Evolutionary conservation across 805 yeast species (phyloP).

Genomic region (Yarrowia yakushimensis): DNA sequence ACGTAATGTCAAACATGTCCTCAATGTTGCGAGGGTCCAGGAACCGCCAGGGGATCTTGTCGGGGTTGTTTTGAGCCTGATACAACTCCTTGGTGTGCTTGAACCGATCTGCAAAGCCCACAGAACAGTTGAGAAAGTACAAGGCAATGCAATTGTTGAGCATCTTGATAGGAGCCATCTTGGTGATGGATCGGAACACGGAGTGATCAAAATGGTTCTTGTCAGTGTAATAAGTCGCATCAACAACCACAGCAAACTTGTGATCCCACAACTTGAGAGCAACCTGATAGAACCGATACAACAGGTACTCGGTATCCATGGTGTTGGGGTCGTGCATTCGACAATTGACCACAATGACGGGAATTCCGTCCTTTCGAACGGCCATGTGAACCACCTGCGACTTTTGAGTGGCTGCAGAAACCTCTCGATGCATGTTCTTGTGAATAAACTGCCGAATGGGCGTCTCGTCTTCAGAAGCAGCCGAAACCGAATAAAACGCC

Average conservation of each 20-base stretch:
- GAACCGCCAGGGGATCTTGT: constrained; percentile 37
- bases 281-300: constrained; percentile 60
- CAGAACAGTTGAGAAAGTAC: constrained; percentile 47
- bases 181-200: constrained; percentile 42
- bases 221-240: constrained; percentile 60
- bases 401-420: background rate
- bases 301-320: constrained; percentile 48
- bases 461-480: background rate
- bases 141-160: constrained; percentile 51
- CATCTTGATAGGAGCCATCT: constrained; percentile 52
- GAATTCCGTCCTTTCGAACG: constrained; percentile 68
- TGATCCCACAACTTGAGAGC: constrained; percentile 70
- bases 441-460: constrained; percentile 72
- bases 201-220: constrained; percentile 33
- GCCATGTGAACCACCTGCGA: constrained; percentile 55
- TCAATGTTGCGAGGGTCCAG: constrained; percentile 48
- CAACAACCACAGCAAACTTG: constrained; percentile 59
- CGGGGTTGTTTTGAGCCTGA: constrained; percentile 30
- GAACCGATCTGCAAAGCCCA: constrained; percentile 30
- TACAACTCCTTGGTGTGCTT: constrained; percentile 33
- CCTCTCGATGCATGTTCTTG: constrained; percentile 45
- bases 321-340: constrained; percentile 40
- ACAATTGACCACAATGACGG: constrained; percentile 53
- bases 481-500: background rate
- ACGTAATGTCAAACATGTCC: constrained; percentile 38